A percentile compares a stretch with the other conserved stretches of the same genome.
Conservation (phyloP, 129 eudicot genomes). For the Arctium minus region DNA sequence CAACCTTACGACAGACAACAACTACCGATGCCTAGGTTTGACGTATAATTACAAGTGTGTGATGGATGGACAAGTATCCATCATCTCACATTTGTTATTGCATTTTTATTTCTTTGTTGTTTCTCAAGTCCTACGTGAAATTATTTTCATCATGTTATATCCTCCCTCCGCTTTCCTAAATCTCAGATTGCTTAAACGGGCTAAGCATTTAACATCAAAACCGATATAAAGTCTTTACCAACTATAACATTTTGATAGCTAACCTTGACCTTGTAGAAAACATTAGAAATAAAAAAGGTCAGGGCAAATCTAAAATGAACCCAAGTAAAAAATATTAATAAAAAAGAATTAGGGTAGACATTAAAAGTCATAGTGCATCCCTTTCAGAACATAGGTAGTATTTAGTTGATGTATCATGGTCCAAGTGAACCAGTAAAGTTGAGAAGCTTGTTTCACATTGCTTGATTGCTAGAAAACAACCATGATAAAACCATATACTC, state of each 20-base stretch:
- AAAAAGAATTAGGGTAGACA: background rate
- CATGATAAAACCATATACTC: background rate
- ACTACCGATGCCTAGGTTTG: background rate
- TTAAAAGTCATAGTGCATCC: background rate
- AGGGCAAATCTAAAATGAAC: background rate
- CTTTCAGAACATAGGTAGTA: background rate
- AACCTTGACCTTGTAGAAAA: background rate
- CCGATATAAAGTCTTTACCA: background rate
- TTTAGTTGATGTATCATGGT: background rate
- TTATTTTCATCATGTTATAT: background rate
- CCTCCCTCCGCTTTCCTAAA: background rate
- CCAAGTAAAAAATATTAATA: background rate
- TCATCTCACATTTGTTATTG: background rate
- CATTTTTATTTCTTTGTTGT: background rate
- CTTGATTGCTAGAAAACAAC: background rate
- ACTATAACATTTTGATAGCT: background rate
- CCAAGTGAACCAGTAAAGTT: background rate
- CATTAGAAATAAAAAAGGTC: background rate
- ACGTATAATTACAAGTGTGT: background rate
- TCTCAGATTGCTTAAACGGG: background rate
- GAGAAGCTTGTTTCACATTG: background rate
- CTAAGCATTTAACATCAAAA: background rate
- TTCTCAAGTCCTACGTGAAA: background rate
- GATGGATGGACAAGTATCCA: background rate
- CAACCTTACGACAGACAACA: background rate